phyloP scores from a whole-genome alignment of 169 alveolate species.

The Cystoisospora suis region DNA sequence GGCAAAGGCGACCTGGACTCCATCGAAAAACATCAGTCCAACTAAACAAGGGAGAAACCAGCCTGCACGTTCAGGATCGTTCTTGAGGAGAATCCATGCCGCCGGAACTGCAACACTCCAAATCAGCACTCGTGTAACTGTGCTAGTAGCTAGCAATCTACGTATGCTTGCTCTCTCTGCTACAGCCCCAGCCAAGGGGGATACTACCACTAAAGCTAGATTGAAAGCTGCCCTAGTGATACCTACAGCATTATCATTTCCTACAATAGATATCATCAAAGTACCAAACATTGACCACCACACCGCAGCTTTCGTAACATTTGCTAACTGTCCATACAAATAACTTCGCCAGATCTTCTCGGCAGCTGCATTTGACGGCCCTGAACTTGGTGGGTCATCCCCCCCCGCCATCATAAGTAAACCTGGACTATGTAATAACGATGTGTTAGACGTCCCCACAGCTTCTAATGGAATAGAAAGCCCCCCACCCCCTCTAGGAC shows the following conservation, averaged over 20 bases:
- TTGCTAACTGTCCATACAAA: constrained; percentile 77
- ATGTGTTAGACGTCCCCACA: no score
- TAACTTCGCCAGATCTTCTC: constrained; percentile 52
- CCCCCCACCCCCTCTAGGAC: no score
- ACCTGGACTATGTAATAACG: no score
- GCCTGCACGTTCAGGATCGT: neutral
- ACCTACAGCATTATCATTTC: constrained; percentile 57
- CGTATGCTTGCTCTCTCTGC: constrained; percentile 64
- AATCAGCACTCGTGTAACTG: constrained; percentile 27
- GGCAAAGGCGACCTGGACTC: constrained; percentile 65
- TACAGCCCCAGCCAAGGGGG: constrained; percentile 73
- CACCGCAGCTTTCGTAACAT: constrained; percentile 73
- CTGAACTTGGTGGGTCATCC: no score
- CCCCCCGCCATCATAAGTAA: no score
- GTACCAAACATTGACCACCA: constrained; percentile 79
- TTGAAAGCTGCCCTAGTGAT: constrained; percentile 70
- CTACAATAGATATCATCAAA: constrained; percentile 39
- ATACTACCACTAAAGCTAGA: constrained; percentile 65
- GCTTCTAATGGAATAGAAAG: no score
- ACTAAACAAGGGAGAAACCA: neutral
- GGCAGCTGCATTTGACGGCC: constrained; percentile 16
- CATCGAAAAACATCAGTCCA: neutral
- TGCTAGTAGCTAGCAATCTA: constrained; percentile 18
- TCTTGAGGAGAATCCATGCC: constrained; percentile 13
- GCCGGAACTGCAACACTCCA: constrained; percentile 49